Percentiles rank a stretch among this genome's conserved stretches.
These are phyloP conservation scores for Tetrahymena thermophila DNA, from an alignment of 73 alveolate species.

Conservation along the genomic window DNA sequence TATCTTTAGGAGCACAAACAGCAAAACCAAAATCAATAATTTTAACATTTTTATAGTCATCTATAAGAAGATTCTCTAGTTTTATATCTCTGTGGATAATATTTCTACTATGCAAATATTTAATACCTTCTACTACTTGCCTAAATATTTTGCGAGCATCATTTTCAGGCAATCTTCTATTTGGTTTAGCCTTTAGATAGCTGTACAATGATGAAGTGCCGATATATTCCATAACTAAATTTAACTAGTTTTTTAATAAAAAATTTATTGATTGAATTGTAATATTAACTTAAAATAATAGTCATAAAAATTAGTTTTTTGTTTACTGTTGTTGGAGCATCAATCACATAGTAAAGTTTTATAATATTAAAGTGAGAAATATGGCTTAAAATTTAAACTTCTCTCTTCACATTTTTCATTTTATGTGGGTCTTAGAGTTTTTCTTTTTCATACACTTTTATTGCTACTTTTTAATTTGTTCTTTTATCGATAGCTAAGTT, in stretches of 20 bases:
- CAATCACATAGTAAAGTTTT: conserved; percentile 52
- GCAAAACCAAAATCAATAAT: conserved; percentile 65
- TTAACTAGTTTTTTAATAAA: conserved; percentile 14
- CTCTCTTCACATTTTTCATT: conserved; percentile 54
- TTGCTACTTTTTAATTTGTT: conserved; percentile 50
- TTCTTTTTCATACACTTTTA: conserved; percentile 61
- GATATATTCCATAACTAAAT: conserved; percentile 52
- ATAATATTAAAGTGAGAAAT: conserved; percentile 43
- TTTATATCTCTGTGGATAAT: conserved; percentile 66
- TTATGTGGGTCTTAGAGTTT: conserved; percentile 52
- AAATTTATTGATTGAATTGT: too few species aligned
- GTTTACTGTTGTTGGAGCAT: conserved; percentile 23
- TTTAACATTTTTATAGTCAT: conserved; percentile 47
- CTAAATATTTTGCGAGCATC: conserved; percentile 54
- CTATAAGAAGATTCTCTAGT: conserved; percentile 48
- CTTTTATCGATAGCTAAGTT: conserved; percentile 54
- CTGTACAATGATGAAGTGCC: conserved; percentile 52
- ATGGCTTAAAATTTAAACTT: conserved; percentile 47
- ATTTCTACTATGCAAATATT: conserved; percentile 53
- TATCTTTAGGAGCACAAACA: conserved; percentile 40
- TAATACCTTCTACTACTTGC: conserved; percentile 52
- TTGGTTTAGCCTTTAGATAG: conserved; percentile 52
- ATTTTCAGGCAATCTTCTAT: conserved; percentile 46
- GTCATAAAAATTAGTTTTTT: not conserved
- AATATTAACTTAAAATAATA: not conserved